Conservation (phyloP, 805 yeast genomes). For the Pichia scutulata region DNA sequence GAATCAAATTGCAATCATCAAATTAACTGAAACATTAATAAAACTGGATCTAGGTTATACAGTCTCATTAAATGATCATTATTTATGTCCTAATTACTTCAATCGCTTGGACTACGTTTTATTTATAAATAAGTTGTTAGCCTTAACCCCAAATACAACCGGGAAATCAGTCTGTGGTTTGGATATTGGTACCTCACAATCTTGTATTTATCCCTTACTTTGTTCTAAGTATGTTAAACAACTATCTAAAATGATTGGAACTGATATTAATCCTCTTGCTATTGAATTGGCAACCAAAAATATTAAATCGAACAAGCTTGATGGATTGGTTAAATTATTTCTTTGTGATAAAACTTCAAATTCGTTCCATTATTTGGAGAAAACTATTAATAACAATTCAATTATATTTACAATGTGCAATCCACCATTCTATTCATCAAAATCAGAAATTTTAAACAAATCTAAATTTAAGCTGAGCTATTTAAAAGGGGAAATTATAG, state of each 20-base stretch:
- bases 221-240: slow-evolving; percentile 19
- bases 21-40: slow-evolving; percentile 17
- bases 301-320: slow-evolving; percentile 24
- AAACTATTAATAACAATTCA: slow-evolving; percentile 3
- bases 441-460: slow-evolving; percentile 26
- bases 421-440: slow-evolving; percentile 43
- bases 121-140: slow-evolving; percentile 14
- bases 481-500: slow-evolving; percentile 21
- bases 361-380: background rate
- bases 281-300: slow-evolving; percentile 24
- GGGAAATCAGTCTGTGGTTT: slow-evolving; percentile 20
- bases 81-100: slow-evolving; percentile 28
- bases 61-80: slow-evolving; percentile 11
- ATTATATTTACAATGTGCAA: slow-evolving; percentile 37
- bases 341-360: slow-evolving; percentile 5
- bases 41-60: slow-evolving; percentile 12
- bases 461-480: slow-evolving; percentile 18
- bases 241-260: slow-evolving; percentile 25
- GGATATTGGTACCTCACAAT: slow-evolving; percentile 46
- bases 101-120: slow-evolving; percentile 25
- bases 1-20: slow-evolving; percentile 17
- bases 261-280: slow-evolving; percentile 35
- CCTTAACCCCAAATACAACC: background rate
- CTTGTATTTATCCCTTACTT: slow-evolving; percentile 40
- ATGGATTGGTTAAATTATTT: slow-evolving; percentile 13